Percentiles rank a stretch among this genome's conserved stretches.
These are phyloP conservation scores for Suillus americanus DNA, from an alignment of 768 basidiomycete species.

Conservation along the genomic window DNA sequence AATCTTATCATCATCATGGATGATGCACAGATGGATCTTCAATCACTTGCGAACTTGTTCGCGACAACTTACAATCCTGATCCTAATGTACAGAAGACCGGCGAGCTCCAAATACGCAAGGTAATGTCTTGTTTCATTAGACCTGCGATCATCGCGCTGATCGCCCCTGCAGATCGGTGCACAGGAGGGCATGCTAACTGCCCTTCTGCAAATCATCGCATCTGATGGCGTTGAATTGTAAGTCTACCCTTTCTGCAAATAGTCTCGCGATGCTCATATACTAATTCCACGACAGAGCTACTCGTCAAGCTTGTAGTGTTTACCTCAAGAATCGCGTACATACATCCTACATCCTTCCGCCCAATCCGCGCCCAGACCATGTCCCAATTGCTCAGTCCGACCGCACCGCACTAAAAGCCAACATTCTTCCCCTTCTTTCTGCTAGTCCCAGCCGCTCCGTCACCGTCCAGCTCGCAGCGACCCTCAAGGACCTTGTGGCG, in stretches of 20 bases:
- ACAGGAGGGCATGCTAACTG: constrained; percentile 82
- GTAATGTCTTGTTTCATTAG: constrained; percentile 34
- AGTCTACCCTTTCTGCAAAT: constrained; percentile 30
- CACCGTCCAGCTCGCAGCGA: constrained; percentile 72
- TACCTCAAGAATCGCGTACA: constrained; percentile 91
- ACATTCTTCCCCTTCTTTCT: constrained; percentile 70
- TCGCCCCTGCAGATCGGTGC: constrained; percentile 57
- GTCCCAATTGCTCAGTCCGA: constrained; percentile 64
- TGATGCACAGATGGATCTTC: constrained; percentile 59
- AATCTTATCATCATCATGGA: constrained; percentile 1
- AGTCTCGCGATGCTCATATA: neutral
- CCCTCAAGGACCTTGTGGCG: constrained; percentile 70
- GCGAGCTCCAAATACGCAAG: constrained; percentile 87
- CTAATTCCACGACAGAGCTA: constrained; percentile 47
- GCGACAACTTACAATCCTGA: constrained; percentile 79
- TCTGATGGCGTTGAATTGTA: constrained; percentile 76
- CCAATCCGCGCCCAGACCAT: constrained; percentile 54
- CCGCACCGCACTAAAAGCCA: constrained; percentile 65
- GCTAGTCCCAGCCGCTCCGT: constrained; percentile 64
- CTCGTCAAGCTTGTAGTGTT: constrained; percentile 82
- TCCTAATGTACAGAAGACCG: constrained; percentile 83
- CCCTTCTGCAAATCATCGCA: constrained; percentile 82
- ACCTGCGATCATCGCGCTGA: constrained; percentile 3
- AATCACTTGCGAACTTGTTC: constrained; percentile 75
- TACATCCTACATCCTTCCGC: constrained; percentile 52